Evolutionary conservation across 164 flowering plant species (phyloP), one percentile per base, ranked within the genome.

Genomic region (Cinnamomum micranthum): DNA sequence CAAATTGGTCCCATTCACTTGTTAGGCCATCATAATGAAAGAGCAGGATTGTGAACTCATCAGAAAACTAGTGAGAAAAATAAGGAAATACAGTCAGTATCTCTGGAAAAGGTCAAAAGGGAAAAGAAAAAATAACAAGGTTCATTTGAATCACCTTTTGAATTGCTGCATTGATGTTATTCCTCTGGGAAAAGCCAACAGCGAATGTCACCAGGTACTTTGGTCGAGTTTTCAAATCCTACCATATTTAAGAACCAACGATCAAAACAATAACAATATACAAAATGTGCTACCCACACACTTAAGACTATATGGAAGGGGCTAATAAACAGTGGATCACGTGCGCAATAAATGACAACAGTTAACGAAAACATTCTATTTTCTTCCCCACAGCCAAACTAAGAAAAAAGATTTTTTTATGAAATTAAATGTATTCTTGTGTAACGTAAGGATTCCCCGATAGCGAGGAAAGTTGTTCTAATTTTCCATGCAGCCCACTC

Each of bases 21-120:
- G 90, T 82, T 59, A 86, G 92, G 9, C 97, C 99, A 88, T 95
- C 98, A 81, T 95, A 95, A 79, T 95, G 99, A 75, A 95, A 95
- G 74, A 95, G 97, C 84, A 95, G 1, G 78, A 95, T 90, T 47
- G 85, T 84, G 78, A 92, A 93, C 78, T 95, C 89, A 27, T 88
- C 90, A 66, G 95, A 84, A 80, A 95, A 92, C 98, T 94, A 76
- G 81, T 67, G 83, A 76, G 51, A 71, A 33, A 33, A 47, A 23
- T n/a, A 12, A 64, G 6, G 67, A 64, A 11, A 4, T 24, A 17
- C 2, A 63, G n/a, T 64, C 17, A 64, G 67, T 64, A 64, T 23
- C 3, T 24, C 33, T 64, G 20, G 28, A 64, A 64, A 66, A 65
- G 3, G 63, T 28, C 17, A 66, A 22, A 35, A 50, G 31, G 3